These are phyloP conservation scores for Phaeophleospora eucalypticola DNA, from an alignment of 2,329 filamentous ascomycete species.

Conservation along the genomic window DNA sequence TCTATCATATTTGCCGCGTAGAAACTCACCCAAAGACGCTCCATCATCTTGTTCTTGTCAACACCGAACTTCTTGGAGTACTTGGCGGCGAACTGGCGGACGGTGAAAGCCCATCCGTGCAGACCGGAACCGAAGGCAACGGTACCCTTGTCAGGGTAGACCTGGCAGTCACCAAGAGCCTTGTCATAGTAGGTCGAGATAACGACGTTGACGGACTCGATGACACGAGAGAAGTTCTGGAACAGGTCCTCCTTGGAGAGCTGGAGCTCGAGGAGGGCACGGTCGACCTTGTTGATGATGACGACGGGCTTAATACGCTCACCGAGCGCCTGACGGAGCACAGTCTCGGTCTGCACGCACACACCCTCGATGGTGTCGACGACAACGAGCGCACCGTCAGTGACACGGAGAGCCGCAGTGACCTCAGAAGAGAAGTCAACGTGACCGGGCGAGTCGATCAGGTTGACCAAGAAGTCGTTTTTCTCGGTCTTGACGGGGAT, in stretches of 20 bases:
- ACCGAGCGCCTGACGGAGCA: slow-evolving; percentile 96
- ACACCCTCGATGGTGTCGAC: slow-evolving; percentile 99
- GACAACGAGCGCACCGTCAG: slow-evolving; percentile 98
- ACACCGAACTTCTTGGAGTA: slow-evolving; percentile 99
- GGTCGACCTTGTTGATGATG: slow-evolving; percentile 99
- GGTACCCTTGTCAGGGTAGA: slow-evolving; percentile 96
- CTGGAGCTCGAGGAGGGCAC: slow-evolving; percentile 98
- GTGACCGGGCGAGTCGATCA: slow-evolving; percentile 99
- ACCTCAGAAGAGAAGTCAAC: slow-evolving; percentile 99
- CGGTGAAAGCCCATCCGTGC: slow-evolving; percentile 99
- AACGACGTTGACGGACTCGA: slow-evolving; percentile 99
- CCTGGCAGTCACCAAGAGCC: slow-evolving; percentile 92
- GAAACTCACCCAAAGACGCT: slow-evolving; percentile 86
- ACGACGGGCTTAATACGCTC: slow-evolving; percentile 99
- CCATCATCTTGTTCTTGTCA: slow-evolving; percentile 99
- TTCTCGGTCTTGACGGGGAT: slow-evolving; percentile 85
- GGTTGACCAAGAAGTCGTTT: slow-evolving; percentile 98
- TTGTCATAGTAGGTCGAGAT: slow-evolving; percentile 99
- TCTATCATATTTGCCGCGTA: not conserved
- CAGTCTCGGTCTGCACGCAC: slow-evolving; percentile 99
- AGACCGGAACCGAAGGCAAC: slow-evolving; percentile 99
- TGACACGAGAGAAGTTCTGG: slow-evolving; percentile 99
- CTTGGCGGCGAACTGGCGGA: slow-evolving; percentile 91
- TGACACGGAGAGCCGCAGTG: slow-evolving; percentile 98
- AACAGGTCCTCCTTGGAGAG: slow-evolving; percentile 98